Base-by-base conservation (phyloP, 1,284 basidiomycete species). In the Xerocomus minutiporus region DNA sequence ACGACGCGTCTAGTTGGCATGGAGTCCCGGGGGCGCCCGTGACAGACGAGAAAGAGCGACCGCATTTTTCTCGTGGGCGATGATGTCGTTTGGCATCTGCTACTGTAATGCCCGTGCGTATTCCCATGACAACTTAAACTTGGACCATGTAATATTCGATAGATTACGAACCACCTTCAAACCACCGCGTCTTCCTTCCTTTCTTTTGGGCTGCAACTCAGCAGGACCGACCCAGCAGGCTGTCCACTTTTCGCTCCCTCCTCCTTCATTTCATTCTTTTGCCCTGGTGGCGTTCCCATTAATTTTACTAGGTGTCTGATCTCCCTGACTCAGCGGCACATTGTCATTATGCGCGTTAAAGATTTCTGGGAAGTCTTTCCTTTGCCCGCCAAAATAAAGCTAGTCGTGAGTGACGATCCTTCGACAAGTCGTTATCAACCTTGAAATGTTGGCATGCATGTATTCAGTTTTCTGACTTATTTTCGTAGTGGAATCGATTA, bases 401-500 rank as follows among this genome's bases (percentile, higher is more conserved):
- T 84, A 49, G 71, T 84, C 57, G 83, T 84, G 62, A 69, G 80
- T 73, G 20, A 9, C 17, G 11, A 28, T 42, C 40, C 40, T 29
- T 31, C n/a, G 34, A 41, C 20, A 20, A 20, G 36, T 31, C 35
- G 5, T 17, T 23, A 35, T 44, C 39, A 6, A 26, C 35, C 31
- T 34, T n/a, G 9, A 41, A 23, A 39, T 44, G 8, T 13, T n/a
- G 13, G 28, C n/a, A 29, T 31, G 8, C 7, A 12, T 39, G 25
- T 29, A 31, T 41, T 51, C 35, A 47, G 39, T 11, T 5, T 49
- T 31, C 48, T 35, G 2, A 44, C 17, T 17, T 5, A 20, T 47
- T 26, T 64, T 40, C 46, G 20, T 60, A 90, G 88, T 86, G 83
- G 83, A 75, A 81, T 50, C 80, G 85, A 52, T 72, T 89, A 58